Percentiles rank a stretch among this genome's conserved stretches.
Conservation (phyloP, 306 rosid species). For the Adenanthera pavonina region DNA sequence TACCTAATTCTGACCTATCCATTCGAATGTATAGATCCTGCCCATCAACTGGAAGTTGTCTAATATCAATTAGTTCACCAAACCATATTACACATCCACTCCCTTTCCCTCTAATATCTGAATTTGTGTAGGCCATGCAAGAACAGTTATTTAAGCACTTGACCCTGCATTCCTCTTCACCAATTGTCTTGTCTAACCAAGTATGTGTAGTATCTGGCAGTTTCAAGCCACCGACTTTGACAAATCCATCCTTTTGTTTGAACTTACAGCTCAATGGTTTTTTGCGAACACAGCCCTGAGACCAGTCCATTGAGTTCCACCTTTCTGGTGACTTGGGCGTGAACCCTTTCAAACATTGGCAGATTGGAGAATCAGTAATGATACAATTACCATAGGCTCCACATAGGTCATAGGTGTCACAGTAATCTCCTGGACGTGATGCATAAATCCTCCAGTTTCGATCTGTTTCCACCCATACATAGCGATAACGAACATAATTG, state of each 20-base stretch:
- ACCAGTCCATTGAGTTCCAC: constrained; percentile 7
- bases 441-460: not conserved
- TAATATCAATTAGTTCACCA: constrained; percentile 3
- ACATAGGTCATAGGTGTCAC: not conserved
- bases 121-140: constrained; percentile 4
- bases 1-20: not conserved
- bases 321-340: not conserved
- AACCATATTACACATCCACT: constrained; percentile 2
- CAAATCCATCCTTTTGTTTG: not conserved
- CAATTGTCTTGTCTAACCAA: not conserved
- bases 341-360: constrained; percentile 4
- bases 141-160: constrained; percentile 7
- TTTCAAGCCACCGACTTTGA: not conserved
- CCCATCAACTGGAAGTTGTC: not conserved
- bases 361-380: not conserved
- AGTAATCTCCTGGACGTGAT: not conserved
- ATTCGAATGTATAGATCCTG: constrained; percentile 2
- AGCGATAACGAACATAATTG: not conserved
- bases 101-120: constrained; percentile 8
- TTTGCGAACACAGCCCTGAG: not conserved
- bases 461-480: constrained; percentile 10
- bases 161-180: not conserved
- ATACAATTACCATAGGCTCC: not conserved
- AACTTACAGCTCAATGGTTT: not conserved
- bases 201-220: not conserved